Base-by-base conservation (phyloP, 164 flowering plant species). In the Cinnamomum micranthum region DNA sequence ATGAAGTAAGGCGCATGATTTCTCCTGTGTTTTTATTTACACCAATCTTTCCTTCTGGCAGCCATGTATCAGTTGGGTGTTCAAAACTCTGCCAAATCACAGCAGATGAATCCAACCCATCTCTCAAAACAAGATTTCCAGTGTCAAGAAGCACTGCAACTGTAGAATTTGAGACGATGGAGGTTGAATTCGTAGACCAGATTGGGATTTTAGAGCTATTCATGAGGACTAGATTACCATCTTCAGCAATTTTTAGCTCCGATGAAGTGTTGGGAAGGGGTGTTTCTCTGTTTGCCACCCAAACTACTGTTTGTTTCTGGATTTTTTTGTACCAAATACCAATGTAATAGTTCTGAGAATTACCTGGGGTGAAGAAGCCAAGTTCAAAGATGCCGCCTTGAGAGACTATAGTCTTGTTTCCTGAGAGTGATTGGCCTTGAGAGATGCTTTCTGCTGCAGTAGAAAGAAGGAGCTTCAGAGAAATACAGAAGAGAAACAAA, bases 41-140 rank as follows among this genome's bases (percentile, higher is more conserved):
- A 10, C 73, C 73, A 23, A 71, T 23, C 73, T 50, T 47, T 10
- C 62, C 63, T 71, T 55, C 63, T 13, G 73, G 73, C 63, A 71
- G 35, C 63, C 62, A 71, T 71, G 63, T 51, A 52, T 71, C 60
- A 51, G 64, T 71, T 25, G 73, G 73, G 41, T 52, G 63, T 47
- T 88, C 90, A 70, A 88, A 87, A 68, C 94, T 90, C 71, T 89
- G 85, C 97, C 97, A 91, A 13, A 85, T 66, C 1, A 77, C 31
- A 10, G 2, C 17, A 6, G 77, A 72, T 7, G 82, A 70, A 74
- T 78, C 72, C 22, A 75, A 65, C 59, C 77, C 80, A 73, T 77
- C 82, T 70, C 74, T 82, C 69, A 91, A 20, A 67, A 88, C 86
- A 55, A 92, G 79, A 79, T 92, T 91, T 2, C 95, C 97, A 13